Evolutionary conservation across 1,139 yeast genomes (phyloP), one percentile per base, ranked within the genome.

Genomic region (Taiozyma onychis): DNA sequence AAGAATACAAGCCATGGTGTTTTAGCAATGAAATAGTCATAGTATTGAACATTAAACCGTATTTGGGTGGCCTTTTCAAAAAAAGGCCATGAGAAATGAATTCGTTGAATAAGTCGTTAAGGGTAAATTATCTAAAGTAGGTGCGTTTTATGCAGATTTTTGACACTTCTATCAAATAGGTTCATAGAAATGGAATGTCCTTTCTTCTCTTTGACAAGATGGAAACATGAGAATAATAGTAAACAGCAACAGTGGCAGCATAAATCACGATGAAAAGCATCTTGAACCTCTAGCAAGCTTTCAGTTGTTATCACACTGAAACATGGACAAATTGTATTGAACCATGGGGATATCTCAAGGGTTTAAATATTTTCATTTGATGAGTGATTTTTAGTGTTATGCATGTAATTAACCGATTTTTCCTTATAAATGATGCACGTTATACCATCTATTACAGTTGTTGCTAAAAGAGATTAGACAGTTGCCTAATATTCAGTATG

Each of bases 171-270:
- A 30, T n/a, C 6, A 13, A 32, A 6, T 32, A 6, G 6, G 11
- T 7, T 51, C 47, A 53, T 34, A 59, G 51, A 6, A 58, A 41
- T 16, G 63, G 63, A 14, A 60, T 57, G 21, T 59, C 62, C 9
- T 48, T 5, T 48, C 61, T 51, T 57, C 61, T 59, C 48, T 57
- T 52, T 16, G 54, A 46, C 13, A 58, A 32, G 34, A 59, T 57
- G 2, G 62, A 52, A 3, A 49, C 50, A 41, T 60, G 64, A 4
- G 59, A 48, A 6, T 57, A 47, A 39, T 44, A 50, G 30, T 58
- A 60, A 22, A 59, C 43, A 1, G 53, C 41, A 21, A 46, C 48
- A 9, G 57, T 56, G 4, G 39, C 21, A 4, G 54, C 52, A 44
- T 55, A 57, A 22, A 57, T 42, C 46, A 51, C 57, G 9, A 56